Evolutionary conservation across 192 early-diverging fungal species (phyloP).

Genomic region (Geosiphon pyriformis): DNA sequence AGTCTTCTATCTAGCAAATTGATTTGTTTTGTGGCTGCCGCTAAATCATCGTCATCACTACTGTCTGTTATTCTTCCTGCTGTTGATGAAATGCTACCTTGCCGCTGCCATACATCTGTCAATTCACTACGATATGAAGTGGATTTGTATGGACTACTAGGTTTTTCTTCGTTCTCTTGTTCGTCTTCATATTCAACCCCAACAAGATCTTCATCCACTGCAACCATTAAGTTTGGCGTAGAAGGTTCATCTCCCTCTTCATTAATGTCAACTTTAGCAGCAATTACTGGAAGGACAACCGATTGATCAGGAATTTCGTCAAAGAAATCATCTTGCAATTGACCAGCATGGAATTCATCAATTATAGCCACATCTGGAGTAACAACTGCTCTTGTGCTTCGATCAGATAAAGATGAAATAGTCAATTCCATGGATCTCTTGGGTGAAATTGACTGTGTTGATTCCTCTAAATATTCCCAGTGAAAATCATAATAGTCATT

Average conservation of each 20-base stretch:
- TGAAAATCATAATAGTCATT: background rate
- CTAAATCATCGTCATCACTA: constrained; percentile 18
- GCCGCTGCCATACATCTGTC: constrained; percentile 4
- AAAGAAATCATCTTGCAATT: constrained; percentile 50
- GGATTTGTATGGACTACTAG: background rate
- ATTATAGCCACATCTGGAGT: constrained; percentile 29
- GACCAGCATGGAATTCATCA: constrained; percentile 42
- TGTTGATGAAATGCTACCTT: background rate
- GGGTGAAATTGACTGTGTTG: background rate
- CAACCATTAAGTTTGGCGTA: constrained; percentile 45
- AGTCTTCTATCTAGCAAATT: constrained; percentile 4
- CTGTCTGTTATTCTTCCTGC: background rate
- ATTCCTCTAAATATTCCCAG: background rate
- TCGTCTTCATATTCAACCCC: constrained; percentile 28
- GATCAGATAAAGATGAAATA: background rate
- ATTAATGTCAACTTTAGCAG: constrained; percentile 1
- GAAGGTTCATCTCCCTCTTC: constrained; percentile 26
- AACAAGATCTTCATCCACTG: constrained; percentile 46
- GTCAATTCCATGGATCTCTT: background rate
- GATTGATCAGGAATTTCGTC: constrained; percentile 10
- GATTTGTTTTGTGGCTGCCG: background rate
- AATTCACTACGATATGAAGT: background rate
- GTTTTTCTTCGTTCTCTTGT: background rate
- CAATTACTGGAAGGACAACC: background rate
- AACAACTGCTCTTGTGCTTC: constrained; percentile 9